Conservation (phyloP, 129 eudicot species). For the Flaveria linearis region DNA sequence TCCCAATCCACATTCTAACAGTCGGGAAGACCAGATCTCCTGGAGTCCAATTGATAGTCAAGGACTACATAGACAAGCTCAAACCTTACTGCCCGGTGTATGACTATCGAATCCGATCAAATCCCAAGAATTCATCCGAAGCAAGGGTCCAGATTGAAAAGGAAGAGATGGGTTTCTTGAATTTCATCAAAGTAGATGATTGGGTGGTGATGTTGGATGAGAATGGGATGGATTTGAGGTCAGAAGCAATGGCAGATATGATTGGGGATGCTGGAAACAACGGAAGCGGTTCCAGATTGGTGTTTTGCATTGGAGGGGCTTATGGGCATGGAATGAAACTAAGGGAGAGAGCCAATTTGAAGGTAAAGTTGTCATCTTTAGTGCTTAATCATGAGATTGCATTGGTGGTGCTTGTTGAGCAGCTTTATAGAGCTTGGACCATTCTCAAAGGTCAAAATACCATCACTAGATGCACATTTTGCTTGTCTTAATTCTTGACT, state of each 20-base stretch:
- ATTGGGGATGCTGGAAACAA: conserved; percentile 77
- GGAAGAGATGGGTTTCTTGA: conserved; percentile 69
- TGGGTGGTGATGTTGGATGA: conserved; percentile 97
- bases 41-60: conserved; percentile 72
- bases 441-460: conserved; percentile 87
- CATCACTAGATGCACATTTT: conserved; percentile 55
- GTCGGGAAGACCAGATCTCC: conserved; percentile 75
- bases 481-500: not conserved
- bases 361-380: conserved; percentile 68
- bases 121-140: conserved; percentile 83
- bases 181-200: conserved; percentile 57
- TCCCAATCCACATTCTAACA: conserved; percentile 38
- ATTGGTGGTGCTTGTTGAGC: conserved; percentile 76
- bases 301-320: conserved; percentile 94
- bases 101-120: conserved; percentile 66
- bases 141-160: conserved; percentile 70
- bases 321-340: conserved; percentile 85
- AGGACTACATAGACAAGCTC: conserved; percentile 72
- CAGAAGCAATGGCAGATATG: conserved; percentile 77
- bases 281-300: conserved; percentile 67
- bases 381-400: conserved; percentile 90
- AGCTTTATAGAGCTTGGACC: conserved; percentile 89
- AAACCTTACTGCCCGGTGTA: conserved; percentile 59
- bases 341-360: conserved; percentile 64
- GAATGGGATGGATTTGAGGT: conserved; percentile 59